Evolutionary conservation across 202 grass and related monocot species (phyloP).

Genomic region (Carex sylvatica): DNA sequence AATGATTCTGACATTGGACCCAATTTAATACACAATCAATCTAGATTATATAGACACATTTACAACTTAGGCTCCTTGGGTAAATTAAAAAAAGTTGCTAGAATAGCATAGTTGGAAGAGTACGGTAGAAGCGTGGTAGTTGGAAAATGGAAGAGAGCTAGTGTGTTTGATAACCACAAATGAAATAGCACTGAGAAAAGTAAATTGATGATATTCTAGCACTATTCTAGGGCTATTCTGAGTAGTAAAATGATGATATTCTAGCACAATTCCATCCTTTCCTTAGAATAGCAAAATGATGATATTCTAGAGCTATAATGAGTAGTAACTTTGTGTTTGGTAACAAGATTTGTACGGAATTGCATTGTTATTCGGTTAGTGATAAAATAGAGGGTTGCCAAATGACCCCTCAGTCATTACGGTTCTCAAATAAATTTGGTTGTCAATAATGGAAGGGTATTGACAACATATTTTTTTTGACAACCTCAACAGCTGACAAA

Average conservation of each 20-base stretch:
- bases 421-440: neutral
- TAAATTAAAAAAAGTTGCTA: neutral
- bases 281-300: neutral
- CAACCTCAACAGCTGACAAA: neutral
- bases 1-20: neutral
- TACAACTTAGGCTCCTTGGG: neutral
- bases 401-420: neutral
- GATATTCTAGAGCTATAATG: neutral
- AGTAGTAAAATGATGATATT: too few relatives aligned
- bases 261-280: neutral
- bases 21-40: neutral
- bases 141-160: neutral
- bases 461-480: neutral
- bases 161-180: neutral
- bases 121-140: neutral
- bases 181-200: neutral
- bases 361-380: neutral
- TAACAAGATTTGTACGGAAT: neutral
- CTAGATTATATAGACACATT: neutral
- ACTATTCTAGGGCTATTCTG: too few relatives aligned
- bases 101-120: neutral
- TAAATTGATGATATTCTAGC: too few relatives aligned
- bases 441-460: neutral
- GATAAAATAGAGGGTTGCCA: neutral
- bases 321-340: neutral